A percentile compares a stretch with the other conserved stretches of the same genome.
Evolutionary conservation across 306 rosid genomes (phyloP).

Genomic region (Ochetophila trinervis): DNA sequence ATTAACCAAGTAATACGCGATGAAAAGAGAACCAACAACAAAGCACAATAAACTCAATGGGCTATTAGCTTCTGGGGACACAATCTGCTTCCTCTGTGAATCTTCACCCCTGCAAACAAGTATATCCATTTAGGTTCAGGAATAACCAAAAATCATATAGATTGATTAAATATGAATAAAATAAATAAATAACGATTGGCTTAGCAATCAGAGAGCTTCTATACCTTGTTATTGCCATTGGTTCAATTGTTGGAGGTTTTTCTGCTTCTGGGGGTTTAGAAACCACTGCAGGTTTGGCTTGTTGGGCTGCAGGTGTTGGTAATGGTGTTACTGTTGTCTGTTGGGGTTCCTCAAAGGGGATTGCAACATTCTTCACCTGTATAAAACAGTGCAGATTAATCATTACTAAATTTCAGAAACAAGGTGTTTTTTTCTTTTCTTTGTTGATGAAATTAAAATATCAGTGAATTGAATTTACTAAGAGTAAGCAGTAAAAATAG

Average conservation of each 20-base stretch:
- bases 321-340: conserved; percentile 10
- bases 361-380: conserved; percentile 57
- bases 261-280: conserved; percentile 13
- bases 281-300: conserved; percentile 18
- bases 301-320: conserved; percentile 5
- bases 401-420: not conserved
- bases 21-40: conserved; percentile 28
- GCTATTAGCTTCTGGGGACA: conserved; percentile 8
- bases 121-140: not conserved
- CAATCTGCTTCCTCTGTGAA: conserved; percentile 9
- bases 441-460: conserved; percentile 2
- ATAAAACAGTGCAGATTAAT: conserved; percentile 11
- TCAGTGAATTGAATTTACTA: not conserved
- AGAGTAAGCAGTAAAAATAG: not conserved
- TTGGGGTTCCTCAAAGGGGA: conserved; percentile 48
- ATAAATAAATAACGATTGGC: not conserved
- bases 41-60: conserved; percentile 34
- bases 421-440: not conserved
- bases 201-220: not conserved
- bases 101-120: conserved; percentile 31
- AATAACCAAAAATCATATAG: not conserved
- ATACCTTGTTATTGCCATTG: conserved; percentile 32
- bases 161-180: not conserved
- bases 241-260: conserved; percentile 12
- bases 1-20: conserved; percentile 27